Conservation (phyloP, 495 filamentous ascomycete species). For the Penicillium coprophilum region DNA sequence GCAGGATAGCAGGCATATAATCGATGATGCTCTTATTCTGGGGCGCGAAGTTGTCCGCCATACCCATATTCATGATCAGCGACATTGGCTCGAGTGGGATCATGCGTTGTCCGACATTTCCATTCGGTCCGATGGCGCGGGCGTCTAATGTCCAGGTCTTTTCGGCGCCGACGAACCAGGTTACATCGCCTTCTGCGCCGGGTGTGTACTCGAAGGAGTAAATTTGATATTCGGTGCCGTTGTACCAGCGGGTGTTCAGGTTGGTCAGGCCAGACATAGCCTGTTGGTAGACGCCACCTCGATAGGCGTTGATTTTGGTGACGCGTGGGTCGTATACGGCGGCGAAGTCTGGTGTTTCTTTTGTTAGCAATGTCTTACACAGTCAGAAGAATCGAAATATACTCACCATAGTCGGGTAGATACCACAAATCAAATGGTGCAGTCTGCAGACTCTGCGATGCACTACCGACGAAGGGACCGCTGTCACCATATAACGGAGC, state of each 20-base stretch:
- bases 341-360: slow-evolving; percentile 47
- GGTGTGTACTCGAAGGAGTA: slow-evolving; percentile 75
- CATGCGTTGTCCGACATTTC: slow-evolving; percentile 68
- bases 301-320: slow-evolving; percentile 64
- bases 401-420: slow-evolving; percentile 64
- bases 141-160: slow-evolving; percentile 68
- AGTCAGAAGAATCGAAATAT: neutral
- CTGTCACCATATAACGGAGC: slow-evolving; percentile 50
- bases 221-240: slow-evolving; percentile 67
- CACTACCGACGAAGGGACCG: slow-evolving; percentile 53
- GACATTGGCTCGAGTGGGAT: slow-evolving; percentile 72
- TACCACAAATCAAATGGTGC: slow-evolving; percentile 79
- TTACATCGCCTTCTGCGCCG: slow-evolving; percentile 58
- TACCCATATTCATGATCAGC: slow-evolving; percentile 70
- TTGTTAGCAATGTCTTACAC: neutral
- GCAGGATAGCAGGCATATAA: slow-evolving; percentile 68
- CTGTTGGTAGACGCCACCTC: slow-evolving; percentile 70
- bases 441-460: slow-evolving; percentile 70
- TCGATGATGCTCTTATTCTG: slow-evolving; percentile 55
- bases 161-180: slow-evolving; percentile 66
- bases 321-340: slow-evolving; percentile 60
- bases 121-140: slow-evolving; percentile 66
- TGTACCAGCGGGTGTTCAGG: slow-evolving; percentile 76
- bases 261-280: slow-evolving; percentile 69
- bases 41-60: slow-evolving; percentile 65